Evolutionary conservation across 2,329 filamentous ascomycete species (phyloP).

Genomic region (Penicillium palitans): DNA sequence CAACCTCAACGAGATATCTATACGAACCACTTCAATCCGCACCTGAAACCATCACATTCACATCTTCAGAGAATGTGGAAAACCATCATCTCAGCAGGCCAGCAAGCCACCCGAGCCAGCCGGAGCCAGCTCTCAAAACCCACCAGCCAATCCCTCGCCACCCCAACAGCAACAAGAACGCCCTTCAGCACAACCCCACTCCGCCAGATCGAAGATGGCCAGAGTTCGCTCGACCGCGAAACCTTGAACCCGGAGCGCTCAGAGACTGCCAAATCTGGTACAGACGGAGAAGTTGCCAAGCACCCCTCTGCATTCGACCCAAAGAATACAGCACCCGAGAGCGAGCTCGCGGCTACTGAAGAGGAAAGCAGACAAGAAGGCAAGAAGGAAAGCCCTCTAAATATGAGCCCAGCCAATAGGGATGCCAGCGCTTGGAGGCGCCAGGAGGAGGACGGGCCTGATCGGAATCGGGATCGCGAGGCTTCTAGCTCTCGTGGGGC

Average conservation of each 20-base stretch:
- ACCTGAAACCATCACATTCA: not conserved
- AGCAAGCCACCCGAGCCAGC: constrained; percentile 12
- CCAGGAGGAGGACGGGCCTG: constrained; percentile 46
- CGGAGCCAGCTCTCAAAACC: not conserved
- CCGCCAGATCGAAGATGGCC: constrained; percentile 11
- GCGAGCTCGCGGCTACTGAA: constrained; percentile 42
- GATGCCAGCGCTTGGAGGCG: constrained; percentile 55
- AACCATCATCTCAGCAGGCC: constrained; percentile 19
- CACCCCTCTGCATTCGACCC: constrained; percentile 69
- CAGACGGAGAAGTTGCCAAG: constrained; percentile 60
- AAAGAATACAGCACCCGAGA: constrained; percentile 65
- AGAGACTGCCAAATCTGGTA: constrained; percentile 69
- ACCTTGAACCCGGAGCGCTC: constrained; percentile 64
- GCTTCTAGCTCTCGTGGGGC: constrained; percentile 42
- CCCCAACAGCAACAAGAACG: not conserved
- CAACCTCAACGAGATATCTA: not conserved
- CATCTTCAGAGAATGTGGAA: constrained; percentile 22
- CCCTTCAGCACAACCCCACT: constrained; percentile 13
- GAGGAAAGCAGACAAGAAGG: constrained; percentile 44
- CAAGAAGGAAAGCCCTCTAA: constrained; percentile 52
- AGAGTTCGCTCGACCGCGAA: constrained; percentile 52
- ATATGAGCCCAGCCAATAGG: constrained; percentile 62
- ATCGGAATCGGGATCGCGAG: constrained; percentile 39
- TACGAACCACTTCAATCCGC: not conserved
- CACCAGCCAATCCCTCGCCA: constrained; percentile 1